Evolutionary conservation across 129 eudicot species (phyloP).

Genomic region (Mikania micrantha): DNA sequence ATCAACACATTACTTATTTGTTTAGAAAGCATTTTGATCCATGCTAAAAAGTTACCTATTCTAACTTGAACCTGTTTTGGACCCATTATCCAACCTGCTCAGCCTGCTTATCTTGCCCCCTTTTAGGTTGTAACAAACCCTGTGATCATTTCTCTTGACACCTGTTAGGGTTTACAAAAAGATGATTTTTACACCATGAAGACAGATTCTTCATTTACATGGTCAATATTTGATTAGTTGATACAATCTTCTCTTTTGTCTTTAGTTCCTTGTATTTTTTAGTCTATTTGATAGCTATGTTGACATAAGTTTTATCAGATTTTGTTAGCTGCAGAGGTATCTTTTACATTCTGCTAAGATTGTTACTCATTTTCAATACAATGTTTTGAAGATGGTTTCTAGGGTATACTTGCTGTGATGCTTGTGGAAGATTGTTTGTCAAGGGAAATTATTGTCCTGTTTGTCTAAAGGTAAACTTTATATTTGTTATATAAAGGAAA

Average conservation of each 20-base stretch:
- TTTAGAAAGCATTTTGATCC: not conserved
- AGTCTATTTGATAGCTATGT: not conserved
- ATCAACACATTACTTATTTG: not conserved
- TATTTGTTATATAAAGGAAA: slow-evolving; percentile 3
- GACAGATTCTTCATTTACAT: not conserved
- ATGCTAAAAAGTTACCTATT: not conserved
- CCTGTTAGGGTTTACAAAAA: not conserved
- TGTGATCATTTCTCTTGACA: slow-evolving; percentile 1
- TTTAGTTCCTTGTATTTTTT: not conserved
- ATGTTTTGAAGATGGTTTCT: slow-evolving; percentile 83
- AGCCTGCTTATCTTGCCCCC: not conserved
- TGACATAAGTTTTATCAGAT: not conserved
- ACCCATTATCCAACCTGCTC: not conserved
- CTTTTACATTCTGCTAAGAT: slow-evolving; percentile 14
- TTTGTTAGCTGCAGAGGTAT: not conserved
- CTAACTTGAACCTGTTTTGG: not conserved
- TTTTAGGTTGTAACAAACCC: not conserved
- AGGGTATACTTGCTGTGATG: slow-evolving; percentile 98
- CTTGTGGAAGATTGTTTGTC: slow-evolving; percentile 95
- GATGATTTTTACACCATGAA: slow-evolving; percentile 4
- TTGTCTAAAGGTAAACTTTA: slow-evolving; percentile 70
- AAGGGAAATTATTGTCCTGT: slow-evolving; percentile 96
- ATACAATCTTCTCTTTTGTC: not conserved
- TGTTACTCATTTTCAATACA: slow-evolving; percentile 15
- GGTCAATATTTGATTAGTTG: slow-evolving; percentile 1